phyloP scores from a whole-genome alignment of 2,329 filamentous ascomycete genomes.

The Zymoseptoria brevis region DNA sequence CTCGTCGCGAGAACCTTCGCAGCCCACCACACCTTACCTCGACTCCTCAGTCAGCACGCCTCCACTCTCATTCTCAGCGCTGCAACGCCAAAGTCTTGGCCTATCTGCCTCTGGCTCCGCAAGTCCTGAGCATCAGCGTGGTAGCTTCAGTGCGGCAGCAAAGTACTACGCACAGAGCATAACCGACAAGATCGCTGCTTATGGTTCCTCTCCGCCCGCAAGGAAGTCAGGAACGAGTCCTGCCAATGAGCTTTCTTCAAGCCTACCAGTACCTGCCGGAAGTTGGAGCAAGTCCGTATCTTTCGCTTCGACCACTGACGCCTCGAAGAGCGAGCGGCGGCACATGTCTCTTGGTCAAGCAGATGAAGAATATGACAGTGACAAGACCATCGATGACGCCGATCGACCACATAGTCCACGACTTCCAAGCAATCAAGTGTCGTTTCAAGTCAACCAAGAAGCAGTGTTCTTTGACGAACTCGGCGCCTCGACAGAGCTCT shows the following conservation, averaged over 20 bases:
- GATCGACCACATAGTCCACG: slow-evolving; percentile 25
- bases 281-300: slow-evolving; percentile 39
- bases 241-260: slow-evolving; percentile 23
- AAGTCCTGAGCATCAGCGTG: slow-evolving; percentile 27
- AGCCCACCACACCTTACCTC: slow-evolving; percentile 24
- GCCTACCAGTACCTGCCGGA: slow-evolving; percentile 30
- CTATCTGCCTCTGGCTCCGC: slow-evolving; percentile 23
- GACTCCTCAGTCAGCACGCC: slow-evolving; percentile 25
- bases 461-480: slow-evolving; percentile 47
- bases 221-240: slow-evolving; percentile 22
- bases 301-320: slow-evolving; percentile 29
- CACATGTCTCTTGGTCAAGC: slow-evolving; percentile 22
- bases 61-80: slow-evolving; percentile 18
- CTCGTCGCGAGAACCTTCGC: slow-evolving; percentile 23
- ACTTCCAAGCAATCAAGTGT: slow-evolving; percentile 33
- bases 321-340: slow-evolving; percentile 25
- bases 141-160: slow-evolving; percentile 28
- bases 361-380: slow-evolving; percentile 27
- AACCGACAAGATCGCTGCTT: slow-evolving; percentile 25
- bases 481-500: slow-evolving; percentile 34
- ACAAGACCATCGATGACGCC: slow-evolving; percentile 31
- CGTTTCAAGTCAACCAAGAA: slow-evolving; percentile 49
- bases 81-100: slow-evolving; percentile 16
- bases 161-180: slow-evolving; percentile 29
- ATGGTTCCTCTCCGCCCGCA: slow-evolving; percentile 26